phyloP scores from a whole-genome alignment of 164 flowering plant species.

The Malania oleifera region DNA sequence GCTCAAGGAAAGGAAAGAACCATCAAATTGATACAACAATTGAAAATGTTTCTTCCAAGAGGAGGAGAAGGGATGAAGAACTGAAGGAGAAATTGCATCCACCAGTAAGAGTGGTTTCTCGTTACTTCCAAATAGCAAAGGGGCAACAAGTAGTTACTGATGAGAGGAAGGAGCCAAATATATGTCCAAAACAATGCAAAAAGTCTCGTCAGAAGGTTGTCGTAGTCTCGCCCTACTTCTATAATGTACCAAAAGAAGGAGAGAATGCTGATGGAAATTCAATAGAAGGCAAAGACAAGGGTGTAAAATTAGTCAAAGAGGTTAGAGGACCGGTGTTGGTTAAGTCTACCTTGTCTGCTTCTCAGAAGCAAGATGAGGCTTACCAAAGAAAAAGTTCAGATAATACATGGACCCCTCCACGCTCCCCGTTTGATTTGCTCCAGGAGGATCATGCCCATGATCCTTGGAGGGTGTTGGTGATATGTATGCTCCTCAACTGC shows the following conservation, averaged over 20 bases:
- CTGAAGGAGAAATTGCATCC: not conserved
- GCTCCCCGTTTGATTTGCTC: slow-evolving; percentile 42
- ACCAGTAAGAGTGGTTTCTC: slow-evolving; percentile 9
- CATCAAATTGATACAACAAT: too few relatives aligned
- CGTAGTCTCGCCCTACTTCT: slow-evolving; percentile 18
- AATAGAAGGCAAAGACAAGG: not conserved
- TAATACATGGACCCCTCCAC: slow-evolving; percentile 65
- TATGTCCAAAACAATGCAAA: not conserved
- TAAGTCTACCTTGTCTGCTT: slow-evolving; percentile 20
- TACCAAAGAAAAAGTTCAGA: slow-evolving; percentile 42
- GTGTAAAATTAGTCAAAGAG: not conserved
- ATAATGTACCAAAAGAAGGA: not conserved
- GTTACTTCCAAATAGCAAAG: slow-evolving; percentile 14
- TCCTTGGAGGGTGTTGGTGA: slow-evolving; percentile 87
- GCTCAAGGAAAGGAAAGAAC: too few relatives aligned
- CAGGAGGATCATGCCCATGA: slow-evolving; percentile 71
- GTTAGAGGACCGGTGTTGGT: not conserved
- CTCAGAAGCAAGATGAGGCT: slow-evolving; percentile 51
- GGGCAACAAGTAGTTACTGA: not conserved
- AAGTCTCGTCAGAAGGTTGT: not conserved
- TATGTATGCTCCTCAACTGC: slow-evolving; percentile 73
- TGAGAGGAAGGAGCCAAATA: not conserved
- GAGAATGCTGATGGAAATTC: not conserved
- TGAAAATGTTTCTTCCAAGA: too few relatives aligned
- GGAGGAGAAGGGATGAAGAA: too few relatives aligned